Evolutionary conservation across 345 rosid genomes (phyloP).

Genomic region (Gossypium ekmanianum): DNA sequence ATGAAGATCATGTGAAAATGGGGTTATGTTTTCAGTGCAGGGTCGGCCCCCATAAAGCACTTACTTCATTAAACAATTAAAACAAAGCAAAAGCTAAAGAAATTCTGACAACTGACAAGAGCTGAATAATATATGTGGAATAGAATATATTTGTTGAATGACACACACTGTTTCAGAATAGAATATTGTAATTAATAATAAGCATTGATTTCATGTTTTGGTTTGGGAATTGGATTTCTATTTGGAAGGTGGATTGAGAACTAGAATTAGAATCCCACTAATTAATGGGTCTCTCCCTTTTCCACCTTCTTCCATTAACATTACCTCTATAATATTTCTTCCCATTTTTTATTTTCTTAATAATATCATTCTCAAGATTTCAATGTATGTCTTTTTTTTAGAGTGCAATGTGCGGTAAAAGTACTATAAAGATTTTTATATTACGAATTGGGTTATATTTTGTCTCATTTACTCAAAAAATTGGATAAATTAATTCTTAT

Average conservation of each 20-base stretch:
- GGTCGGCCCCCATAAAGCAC: conserved; percentile 2
- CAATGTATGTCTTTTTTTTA: too few species aligned
- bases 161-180: neutral
- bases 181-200: neutral
- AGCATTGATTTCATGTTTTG: neutral
- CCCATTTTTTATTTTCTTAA: too few species aligned
- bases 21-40: conserved; percentile 1
- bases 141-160: conserved; percentile 5
- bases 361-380: too few species aligned
- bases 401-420: too few species aligned
- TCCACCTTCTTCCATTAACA: too few species aligned
- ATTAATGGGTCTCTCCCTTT: neutral
- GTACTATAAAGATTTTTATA: too few species aligned
- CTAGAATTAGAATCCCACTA: neutral
- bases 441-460: too few species aligned
- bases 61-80: neutral
- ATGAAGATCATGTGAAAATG: neutral
- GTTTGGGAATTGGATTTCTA: neutral
- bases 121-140: neutral
- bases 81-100: neutral
- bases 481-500: rapidly evolving
- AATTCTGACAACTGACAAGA: conserved; percentile 13
- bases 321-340: too few species aligned
- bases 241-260: neutral
- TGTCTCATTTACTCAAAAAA: rapidly evolving